Percentiles rank a stretch among this genome's conserved stretches.
Evolutionary conservation across 441 rosid genomes (phyloP).

Genomic region (Eugenia klotzschiana): DNA sequence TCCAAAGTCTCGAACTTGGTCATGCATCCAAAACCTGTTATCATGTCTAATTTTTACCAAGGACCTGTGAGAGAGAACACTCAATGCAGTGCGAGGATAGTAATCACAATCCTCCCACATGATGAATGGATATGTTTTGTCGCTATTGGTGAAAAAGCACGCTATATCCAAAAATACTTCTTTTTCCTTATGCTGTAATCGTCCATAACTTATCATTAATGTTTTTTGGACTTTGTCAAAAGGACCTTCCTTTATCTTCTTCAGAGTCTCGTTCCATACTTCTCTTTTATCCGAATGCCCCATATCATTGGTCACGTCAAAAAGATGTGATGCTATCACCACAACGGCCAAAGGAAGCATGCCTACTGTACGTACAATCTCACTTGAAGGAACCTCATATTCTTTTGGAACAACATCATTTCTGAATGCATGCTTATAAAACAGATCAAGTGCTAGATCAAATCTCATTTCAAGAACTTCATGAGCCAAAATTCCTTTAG

Average conservation of each 20-base stretch:
- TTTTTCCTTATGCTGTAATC: fast-evolving
- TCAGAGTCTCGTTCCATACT: background rate
- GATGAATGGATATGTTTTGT: background rate
- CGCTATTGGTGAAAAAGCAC: background rate
- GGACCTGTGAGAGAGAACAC: background rate
- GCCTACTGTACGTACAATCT: background rate
- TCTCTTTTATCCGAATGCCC: background rate
- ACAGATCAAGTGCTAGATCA: background rate
- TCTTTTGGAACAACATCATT: fast-evolving
- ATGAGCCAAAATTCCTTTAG: background rate
- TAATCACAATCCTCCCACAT: background rate
- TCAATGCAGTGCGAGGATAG: fast-evolving
- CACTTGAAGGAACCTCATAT: fast-evolving
- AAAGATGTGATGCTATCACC: background rate
- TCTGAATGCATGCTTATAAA: background rate
- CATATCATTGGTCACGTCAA: fast-evolving
- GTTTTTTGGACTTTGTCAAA: fast-evolving
- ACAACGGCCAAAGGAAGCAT: background rate
- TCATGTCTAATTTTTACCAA: too few relatives aligned
- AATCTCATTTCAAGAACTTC: fast-evolving
- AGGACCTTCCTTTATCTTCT: fast-evolving
- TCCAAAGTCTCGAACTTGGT: background rate
- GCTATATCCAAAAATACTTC: background rate
- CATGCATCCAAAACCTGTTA: background rate
- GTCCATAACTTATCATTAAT: background rate